Evolutionary conservation across 1,284 basidiomycete genomes (phyloP), one percentile per base, ranked within the genome.

Genomic region (Ceratobasidium sp.): DNA sequence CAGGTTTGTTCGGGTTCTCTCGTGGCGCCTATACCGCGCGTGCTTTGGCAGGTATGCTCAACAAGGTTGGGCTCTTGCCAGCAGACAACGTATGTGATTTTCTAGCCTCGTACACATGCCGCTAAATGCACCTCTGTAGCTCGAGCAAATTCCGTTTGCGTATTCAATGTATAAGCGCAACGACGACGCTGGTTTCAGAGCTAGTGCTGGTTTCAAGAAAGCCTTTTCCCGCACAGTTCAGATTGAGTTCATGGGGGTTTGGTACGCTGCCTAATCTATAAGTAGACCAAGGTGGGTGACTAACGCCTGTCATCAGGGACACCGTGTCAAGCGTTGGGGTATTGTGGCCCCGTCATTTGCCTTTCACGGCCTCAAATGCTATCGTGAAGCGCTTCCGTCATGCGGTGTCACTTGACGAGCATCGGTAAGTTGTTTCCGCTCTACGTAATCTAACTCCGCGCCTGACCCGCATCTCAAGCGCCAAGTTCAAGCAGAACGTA

Each of bases 11-110:
- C 62, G 83, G 83, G 25, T 84, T 84, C 67, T 81, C 80, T 6
- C 79, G 83, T 9, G 83, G 83, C 1, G 83, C 83, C 4, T 80
- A 71, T 66, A 84, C 83, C 0, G 83, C 83, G 4, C 78, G 83
- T 2, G 82, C 82, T 22, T 79, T 84, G 29, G 82, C 82, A 29
- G 83, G 83, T 9, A 81, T 84, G 78, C 78, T 84, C 54, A 73
- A 78, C 51, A 78, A 77, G 34, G 81, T 80, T 22, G 83, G 82
- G 6, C 77, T 82, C 11, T 64, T 82, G 22, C 81, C 81, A 51
- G 77, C 76, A 44, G 76, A 77, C 44, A 82, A 81, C 61, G 66
- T 77, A 40, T 40, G 57, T 52, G n/a, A 19, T 9, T n/a, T 59
- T 34, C 11, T 11, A 34, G 17, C 44, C n/a, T 32, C 43, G 9